Percentiles rank a stretch among this genome's conserved stretches.
phyloP scores from a whole-genome alignment of 345 rosid genomes.

The Brassica nigra region DNA sequence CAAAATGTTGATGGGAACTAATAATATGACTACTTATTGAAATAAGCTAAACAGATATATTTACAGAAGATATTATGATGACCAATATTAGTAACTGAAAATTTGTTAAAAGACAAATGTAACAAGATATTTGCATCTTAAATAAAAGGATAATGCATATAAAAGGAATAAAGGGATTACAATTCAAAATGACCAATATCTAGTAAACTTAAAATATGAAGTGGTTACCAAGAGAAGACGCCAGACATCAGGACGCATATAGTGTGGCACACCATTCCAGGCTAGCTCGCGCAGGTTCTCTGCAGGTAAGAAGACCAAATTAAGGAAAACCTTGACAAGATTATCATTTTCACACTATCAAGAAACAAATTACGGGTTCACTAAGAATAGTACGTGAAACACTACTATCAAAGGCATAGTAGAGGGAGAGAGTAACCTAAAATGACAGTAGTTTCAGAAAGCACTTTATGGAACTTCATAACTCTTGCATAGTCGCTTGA shows the following conservation, averaged over 20 bases:
- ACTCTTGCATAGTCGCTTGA: constrained; percentile 88
- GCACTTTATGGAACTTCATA: constrained; percentile 81
- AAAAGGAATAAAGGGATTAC: background rate
- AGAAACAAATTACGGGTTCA: too few relatives aligned
- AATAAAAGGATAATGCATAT: background rate
- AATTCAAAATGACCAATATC: background rate
- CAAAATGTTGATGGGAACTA: too few relatives aligned
- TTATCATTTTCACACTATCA: background rate
- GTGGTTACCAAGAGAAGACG: constrained; percentile 83
- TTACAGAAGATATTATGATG: too few relatives aligned
- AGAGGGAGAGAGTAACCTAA: constrained; percentile 51
- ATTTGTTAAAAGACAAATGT: background rate
- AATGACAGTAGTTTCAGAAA: too few relatives aligned
- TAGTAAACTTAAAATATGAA: constrained; percentile 1
- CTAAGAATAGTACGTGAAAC: too few relatives aligned
- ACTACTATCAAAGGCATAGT: background rate
- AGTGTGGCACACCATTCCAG: constrained; percentile 96
- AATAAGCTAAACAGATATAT: too few relatives aligned
- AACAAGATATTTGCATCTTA: background rate
- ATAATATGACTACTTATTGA: too few relatives aligned
- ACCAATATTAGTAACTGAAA: too few relatives aligned
- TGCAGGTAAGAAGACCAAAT: constrained; percentile 37
- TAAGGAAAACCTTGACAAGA: background rate
- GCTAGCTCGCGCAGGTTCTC: constrained; percentile 87
- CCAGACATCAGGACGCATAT: constrained; percentile 84